A percentile compares a stretch with the other conserved stretches of the same genome.
These are phyloP conservation scores for Fusarium armeniacum DNA, from an alignment of 2,329 filamentous ascomycete species.

Conservation along the genomic window DNA sequence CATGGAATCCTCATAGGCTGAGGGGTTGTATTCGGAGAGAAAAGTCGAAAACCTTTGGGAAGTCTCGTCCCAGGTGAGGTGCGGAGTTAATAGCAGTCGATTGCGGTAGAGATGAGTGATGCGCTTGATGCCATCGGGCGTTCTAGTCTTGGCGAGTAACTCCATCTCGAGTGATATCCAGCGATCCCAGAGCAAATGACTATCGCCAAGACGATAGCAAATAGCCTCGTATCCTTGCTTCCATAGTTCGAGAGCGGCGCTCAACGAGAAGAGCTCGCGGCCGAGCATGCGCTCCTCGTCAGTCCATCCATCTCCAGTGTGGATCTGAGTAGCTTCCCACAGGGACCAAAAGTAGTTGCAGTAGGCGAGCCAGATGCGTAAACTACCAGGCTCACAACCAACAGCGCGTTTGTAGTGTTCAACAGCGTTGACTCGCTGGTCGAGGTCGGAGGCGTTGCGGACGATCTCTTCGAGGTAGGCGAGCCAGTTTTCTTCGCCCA, in stretches of 20 bases:
- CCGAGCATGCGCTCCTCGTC: constrained; percentile 78
- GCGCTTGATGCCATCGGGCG: constrained; percentile 70
- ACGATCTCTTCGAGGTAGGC: constrained; percentile 82
- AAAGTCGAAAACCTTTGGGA: constrained; percentile 82
- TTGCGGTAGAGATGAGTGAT: constrained; percentile 78
- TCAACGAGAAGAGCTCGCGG: constrained; percentile 78
- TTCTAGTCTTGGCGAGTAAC: constrained; percentile 70
- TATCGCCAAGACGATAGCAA: constrained; percentile 81
- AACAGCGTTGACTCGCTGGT: constrained; percentile 76
- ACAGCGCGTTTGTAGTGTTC: constrained; percentile 80
- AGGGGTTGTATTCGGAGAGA: constrained; percentile 76
- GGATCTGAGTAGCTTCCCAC: constrained; percentile 72
- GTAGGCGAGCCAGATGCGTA: constrained; percentile 81
- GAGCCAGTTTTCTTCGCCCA: constrained; percentile 83
- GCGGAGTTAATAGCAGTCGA: constrained; percentile 77
- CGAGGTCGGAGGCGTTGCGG: constrained; percentile 70
- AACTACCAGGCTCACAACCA: constrained; percentile 78
- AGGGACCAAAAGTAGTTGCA: constrained; percentile 83
- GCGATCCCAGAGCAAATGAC: constrained; percentile 83
- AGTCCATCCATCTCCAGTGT: constrained; percentile 67
- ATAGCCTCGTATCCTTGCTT: constrained; percentile 79
- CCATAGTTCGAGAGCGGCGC: constrained; percentile 76
- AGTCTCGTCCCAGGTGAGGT: constrained; percentile 81
- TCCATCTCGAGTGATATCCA: constrained; percentile 81
- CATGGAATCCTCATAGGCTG: constrained; percentile 82